A percentile compares a stretch with the other conserved stretches of the same genome.
Conservation (phyloP, 2,329 filamentous ascomycete genomes). For the Beauveria scarabaeidicola region DNA sequence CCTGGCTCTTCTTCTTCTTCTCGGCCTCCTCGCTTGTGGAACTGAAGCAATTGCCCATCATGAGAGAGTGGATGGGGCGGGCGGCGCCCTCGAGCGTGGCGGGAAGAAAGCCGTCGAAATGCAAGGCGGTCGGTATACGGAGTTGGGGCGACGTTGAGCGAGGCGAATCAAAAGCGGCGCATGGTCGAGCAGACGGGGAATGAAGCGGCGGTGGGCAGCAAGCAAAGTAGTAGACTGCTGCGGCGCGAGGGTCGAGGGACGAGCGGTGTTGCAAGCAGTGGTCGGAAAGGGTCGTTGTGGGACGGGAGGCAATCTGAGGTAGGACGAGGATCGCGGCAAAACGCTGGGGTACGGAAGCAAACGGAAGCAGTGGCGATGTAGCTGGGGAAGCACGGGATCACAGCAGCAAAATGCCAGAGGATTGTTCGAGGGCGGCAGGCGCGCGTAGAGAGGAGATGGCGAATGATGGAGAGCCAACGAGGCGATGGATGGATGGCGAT, state of each 20-base stretch:
- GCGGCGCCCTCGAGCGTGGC: neutral
- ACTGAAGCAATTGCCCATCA: constrained; percentile 93
- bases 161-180: constrained; percentile 2
- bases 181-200: neutral
- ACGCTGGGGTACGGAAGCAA: neutral
- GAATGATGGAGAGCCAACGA: neutral
- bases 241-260: neutral
- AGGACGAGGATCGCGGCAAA: neutral
- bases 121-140: neutral
- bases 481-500: neutral
- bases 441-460: neutral
- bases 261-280: neutral
- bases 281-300: constrained; percentile 3
- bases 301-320: constrained; percentile 2
- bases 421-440: neutral
- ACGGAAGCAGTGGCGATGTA: neutral
- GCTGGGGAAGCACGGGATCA: constrained; percentile 6
- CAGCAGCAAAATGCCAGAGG: neutral
- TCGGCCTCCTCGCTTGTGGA: constrained; percentile 78
- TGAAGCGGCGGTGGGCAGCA: neutral
- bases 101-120: neutral
- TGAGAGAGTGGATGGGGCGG: constrained; percentile 21
- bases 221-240: neutral
- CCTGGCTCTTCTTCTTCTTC: constrained; percentile 92
- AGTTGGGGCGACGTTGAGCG: neutral